Evolutionary conservation across 177 flowering plant genomes (phyloP), one percentile per base, ranked within the genome.

Genomic region (Vitis hybrid): DNA sequence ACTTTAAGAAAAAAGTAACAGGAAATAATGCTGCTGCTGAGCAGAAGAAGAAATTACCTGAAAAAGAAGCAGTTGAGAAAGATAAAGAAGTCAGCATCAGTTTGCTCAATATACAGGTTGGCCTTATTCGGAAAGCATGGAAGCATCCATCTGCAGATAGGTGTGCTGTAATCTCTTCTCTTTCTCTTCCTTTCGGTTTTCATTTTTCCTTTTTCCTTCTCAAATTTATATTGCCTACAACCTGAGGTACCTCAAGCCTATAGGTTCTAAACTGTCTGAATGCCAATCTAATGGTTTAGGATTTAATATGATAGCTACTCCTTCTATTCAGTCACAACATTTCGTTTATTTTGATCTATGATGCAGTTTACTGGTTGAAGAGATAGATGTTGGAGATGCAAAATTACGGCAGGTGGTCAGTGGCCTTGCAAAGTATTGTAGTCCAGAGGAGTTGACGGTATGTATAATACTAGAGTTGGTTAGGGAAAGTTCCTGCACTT

Each of bases 111-210:
- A 82, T 95, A 75, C 93, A 88, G 75, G 93, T 95, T 85, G 99
- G 97, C 49, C 83, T 87, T 12, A 87, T 95, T 79, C 90, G 85
- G 72, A 95, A 91, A 84, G 98, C 97, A 55, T 91, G 91, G 89
- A 93, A 93, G 80, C 99, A 95, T 83, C 99, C 99, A 62, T 88
- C 98, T 74, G 99, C 99, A 59, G 99, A 95, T 77, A 95, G 99
- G 99, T 95, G 75, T 66, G 21, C 34, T 51, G 15, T 34, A 10
- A 50, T 55, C 50, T 69, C 10, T 11, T 11, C 13, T 67, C 52
- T 52, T 13, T 40, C 45, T 40, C 9, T 40, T 40, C 45, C 45
- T 40, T 40, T 40, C 8, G 0, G 45, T 40, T 40, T 40, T 7
- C 45, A 40, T 40, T 40, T 40, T 40, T 40, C 45, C 45, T 40